Conservation (phyloP, 2,329 filamentous ascomycete genomes). For the Plectosphaerella sp. region DNA sequence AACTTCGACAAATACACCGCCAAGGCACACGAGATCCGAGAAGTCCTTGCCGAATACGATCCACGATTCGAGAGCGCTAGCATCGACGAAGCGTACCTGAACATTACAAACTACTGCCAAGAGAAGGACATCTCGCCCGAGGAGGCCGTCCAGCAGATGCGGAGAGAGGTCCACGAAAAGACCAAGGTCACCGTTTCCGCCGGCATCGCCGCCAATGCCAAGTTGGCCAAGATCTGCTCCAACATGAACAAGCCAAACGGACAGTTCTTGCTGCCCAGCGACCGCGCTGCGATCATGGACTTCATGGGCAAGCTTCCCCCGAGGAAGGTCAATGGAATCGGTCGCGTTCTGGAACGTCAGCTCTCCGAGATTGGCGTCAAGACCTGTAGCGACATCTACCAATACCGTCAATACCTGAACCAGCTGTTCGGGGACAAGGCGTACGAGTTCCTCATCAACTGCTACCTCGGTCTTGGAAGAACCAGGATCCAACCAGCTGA, state of each 20-base stretch:
- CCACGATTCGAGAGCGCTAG: constrained; percentile 87
- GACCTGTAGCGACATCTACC: constrained; percentile 84
- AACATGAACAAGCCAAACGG: constrained; percentile 97
- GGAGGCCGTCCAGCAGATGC: constrained; percentile 72
- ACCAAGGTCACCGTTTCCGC: constrained; percentile 87
- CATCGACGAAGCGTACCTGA: constrained; percentile 94
- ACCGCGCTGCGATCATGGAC: constrained; percentile 69
- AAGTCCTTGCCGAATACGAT: constrained; percentile 82
- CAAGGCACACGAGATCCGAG: constrained; percentile 83
- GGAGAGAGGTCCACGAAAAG: constrained; percentile 68
- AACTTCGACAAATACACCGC: constrained; percentile 89
- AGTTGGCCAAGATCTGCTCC: constrained; percentile 90
- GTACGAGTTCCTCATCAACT: constrained; percentile 78
- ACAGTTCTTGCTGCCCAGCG: constrained; percentile 71
- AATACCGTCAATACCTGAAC: constrained; percentile 66
- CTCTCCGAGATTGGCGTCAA: constrained; percentile 82
- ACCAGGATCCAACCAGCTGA: constrained; percentile 83
- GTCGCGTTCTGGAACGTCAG: constrained; percentile 87
- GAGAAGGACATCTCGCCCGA: constrained; percentile 65
- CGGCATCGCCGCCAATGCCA: constrained; percentile 89
- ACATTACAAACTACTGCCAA: constrained; percentile 82
- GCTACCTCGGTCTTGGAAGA: constrained; percentile 80
- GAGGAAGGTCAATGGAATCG: constrained; percentile 92
- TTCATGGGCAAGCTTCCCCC: constrained; percentile 85
- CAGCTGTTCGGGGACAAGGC: constrained; percentile 89